A percentile compares a stretch with the other conserved stretches of the same genome.
Conservation (phyloP, 2,329 filamentous ascomycete species). For the Nakataea oryzae region DNA sequence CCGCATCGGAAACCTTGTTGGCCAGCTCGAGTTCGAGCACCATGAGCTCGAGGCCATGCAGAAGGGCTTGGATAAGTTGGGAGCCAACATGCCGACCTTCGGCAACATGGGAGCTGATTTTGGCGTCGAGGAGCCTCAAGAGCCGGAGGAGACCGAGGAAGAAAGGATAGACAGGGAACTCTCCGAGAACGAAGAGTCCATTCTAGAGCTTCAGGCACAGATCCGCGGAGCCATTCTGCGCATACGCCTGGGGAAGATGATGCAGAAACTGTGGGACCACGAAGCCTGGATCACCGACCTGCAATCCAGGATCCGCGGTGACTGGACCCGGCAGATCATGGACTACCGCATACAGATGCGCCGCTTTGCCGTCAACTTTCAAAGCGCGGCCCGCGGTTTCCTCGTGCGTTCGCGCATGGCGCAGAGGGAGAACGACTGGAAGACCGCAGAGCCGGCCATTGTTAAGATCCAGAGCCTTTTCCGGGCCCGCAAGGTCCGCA, state of each 20-base stretch:
- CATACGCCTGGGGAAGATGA: constrained; percentile 65
- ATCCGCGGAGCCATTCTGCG: constrained; percentile 71
- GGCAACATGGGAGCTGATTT: constrained; percentile 96
- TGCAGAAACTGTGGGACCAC: constrained; percentile 83
- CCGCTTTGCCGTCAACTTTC: constrained; percentile 66
- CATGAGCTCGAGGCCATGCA: constrained; percentile 96
- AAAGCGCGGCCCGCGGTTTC: constrained; percentile 69
- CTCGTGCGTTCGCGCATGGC: constrained; percentile 55
- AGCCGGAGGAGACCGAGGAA: constrained; percentile 81
- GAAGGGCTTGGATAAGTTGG: constrained; percentile 91
- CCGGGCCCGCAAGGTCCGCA: constrained; percentile 54
- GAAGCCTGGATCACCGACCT: constrained; percentile 72
- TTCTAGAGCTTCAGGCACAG: constrained; percentile 79
- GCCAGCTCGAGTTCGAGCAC: constrained; percentile 93
- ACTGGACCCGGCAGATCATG: constrained; percentile 75
- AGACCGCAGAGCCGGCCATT: constrained; percentile 60
- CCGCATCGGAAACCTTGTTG: constrained; percentile 90
- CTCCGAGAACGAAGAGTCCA: constrained; percentile 58
- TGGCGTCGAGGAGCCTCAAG: constrained; percentile 62
- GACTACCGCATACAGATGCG: constrained; percentile 77
- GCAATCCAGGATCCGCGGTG: constrained; percentile 78
- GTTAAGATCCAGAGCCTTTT: constrained; percentile 74
- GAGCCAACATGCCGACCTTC: constrained; percentile 94
- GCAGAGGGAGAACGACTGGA: constrained; percentile 57
- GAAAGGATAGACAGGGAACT: constrained; percentile 78